Percentiles rank a stretch among this genome's conserved stretches.
These are phyloP conservation scores for Paecilomyces variotii DNA, from an alignment of 2,329 filamentous ascomycete species.

Conservation along the genomic window DNA sequence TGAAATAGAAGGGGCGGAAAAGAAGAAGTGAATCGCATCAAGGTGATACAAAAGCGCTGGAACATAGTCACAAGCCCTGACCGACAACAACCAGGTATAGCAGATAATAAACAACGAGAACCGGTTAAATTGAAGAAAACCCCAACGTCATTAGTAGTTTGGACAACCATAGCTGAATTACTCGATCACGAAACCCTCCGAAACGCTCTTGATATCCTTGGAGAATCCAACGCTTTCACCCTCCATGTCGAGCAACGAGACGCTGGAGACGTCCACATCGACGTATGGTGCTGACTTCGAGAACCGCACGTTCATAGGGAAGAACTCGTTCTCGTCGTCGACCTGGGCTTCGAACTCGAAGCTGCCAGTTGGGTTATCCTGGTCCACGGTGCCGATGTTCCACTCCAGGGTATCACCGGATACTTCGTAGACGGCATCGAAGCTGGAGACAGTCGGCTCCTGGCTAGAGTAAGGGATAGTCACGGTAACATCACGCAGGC, in stretches of 20 bases:
- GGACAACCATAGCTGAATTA: constrained; percentile 15
- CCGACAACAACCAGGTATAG: neutral
- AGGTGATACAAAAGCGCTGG: neutral
- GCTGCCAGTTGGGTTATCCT: constrained; percentile 71
- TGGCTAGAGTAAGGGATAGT: constrained; percentile 77
- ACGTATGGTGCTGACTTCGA: constrained; percentile 78
- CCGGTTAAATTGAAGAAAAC: neutral
- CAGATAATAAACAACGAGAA: neutral
- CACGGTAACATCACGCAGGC: constrained; percentile 75
- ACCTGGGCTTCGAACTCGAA: constrained; percentile 94
- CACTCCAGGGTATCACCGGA: constrained; percentile 89
- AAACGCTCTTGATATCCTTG: constrained; percentile 37
- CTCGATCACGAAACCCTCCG: constrained; percentile 39
- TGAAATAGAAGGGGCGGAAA: neutral
- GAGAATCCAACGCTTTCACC: constrained; percentile 37
- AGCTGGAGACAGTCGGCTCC: constrained; percentile 84
- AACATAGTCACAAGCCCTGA: neutral
- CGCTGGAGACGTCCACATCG: constrained; percentile 69
- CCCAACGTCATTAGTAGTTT: neutral
- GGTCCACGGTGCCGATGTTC: constrained; percentile 79
- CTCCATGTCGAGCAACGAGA: constrained; percentile 38
- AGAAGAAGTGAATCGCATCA: neutral
- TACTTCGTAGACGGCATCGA: constrained; percentile 90
- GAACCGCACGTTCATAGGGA: constrained; percentile 92
- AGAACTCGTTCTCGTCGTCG: constrained; percentile 88